Evolutionary conservation across 2,329 filamentous ascomycete species (phyloP), one percentile per base, ranked within the genome.

Genomic region (Colletotrichum lentis): DNA sequence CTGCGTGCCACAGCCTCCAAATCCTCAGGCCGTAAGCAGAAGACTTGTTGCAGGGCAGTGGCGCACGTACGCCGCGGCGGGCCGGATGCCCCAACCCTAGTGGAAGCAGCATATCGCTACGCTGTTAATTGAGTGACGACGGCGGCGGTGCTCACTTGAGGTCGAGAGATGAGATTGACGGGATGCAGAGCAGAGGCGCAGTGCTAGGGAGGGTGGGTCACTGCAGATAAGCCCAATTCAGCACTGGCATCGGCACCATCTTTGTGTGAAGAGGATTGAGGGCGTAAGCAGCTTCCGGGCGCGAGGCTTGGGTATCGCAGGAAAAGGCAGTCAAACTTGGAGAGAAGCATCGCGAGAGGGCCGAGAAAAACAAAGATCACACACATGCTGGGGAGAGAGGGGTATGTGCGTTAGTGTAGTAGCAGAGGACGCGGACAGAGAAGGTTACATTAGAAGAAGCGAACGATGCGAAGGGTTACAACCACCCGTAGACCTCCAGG

Each of bases 401-500:
- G 52, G 46, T 12, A 24, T 43, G 46, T 46, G 55, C 27, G 20
- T 47, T 47, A 37, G 22, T 16, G n/a, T 20, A 31, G 22, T 14
- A 43, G 44, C 35, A 44, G 35, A 18, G 24, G n/a, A 31, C 55
- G 31, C 59, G 49, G 55, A 60, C 27, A 47, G 22, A 35, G 31
- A 43, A 35, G 22, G 39, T 44, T 53, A 22, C 24, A 35, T 52
- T 50, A 52, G 41, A 31, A 22, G 4, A 46, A 14, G 35, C 3
- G 22, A 47, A 41, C 27, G 59, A 31, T 20, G 46, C 39, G 44
- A 41, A 16, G 16, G 20, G 22, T 37, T 49, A 24, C 35, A 49
- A 54, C 39, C n/a, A 54, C 39, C n/a, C 31, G 61, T 64, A 65
- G 57, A 57, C 63, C n/a, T 39, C 39, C 39, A 16, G 37, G 46